Evolutionary conservation across 179 eudicot species (phyloP).

Genomic region (Sideroxylon spinosum): DNA sequence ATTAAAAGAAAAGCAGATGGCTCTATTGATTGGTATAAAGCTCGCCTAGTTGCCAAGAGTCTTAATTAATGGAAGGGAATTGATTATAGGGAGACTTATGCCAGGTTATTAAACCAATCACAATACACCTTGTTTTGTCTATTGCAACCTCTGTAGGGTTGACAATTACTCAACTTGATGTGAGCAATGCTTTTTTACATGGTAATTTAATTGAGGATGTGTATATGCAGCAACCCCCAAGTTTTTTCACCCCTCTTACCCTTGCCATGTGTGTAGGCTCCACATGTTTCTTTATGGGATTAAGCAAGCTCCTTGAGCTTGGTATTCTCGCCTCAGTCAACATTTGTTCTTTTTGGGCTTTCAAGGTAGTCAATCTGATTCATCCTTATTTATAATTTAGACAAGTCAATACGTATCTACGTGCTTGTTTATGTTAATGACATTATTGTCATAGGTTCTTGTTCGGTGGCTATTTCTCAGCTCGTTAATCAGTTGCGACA

Average conservation of each 20-base stretch:
- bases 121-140: too few relatives aligned
- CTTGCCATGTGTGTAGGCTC: neutral
- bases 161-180: neutral
- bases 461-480: neutral
- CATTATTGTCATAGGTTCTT: neutral
- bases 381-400: neutral
- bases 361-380: neutral
- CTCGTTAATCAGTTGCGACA: neutral
- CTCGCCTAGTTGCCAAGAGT: too few relatives aligned
- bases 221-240: neutral
- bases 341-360: neutral
- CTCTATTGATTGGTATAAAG: too few relatives aligned
- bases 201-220: neutral
- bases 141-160: neutral
- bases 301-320: neutral
- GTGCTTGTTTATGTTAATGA: neutral
- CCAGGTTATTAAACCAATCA: too few relatives aligned
- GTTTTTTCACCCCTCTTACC: neutral
- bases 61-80: too few relatives aligned
- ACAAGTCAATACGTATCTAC: neutral
- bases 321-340: neutral
- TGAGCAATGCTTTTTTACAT: conserved; percentile 7
- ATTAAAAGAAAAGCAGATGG: too few relatives aligned
- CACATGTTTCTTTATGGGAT: neutral
- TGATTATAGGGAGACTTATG: too few relatives aligned